Evolutionary conservation across 2,329 filamentous ascomycete species (phyloP).

Genomic region (Verticillium nubilum): DNA sequence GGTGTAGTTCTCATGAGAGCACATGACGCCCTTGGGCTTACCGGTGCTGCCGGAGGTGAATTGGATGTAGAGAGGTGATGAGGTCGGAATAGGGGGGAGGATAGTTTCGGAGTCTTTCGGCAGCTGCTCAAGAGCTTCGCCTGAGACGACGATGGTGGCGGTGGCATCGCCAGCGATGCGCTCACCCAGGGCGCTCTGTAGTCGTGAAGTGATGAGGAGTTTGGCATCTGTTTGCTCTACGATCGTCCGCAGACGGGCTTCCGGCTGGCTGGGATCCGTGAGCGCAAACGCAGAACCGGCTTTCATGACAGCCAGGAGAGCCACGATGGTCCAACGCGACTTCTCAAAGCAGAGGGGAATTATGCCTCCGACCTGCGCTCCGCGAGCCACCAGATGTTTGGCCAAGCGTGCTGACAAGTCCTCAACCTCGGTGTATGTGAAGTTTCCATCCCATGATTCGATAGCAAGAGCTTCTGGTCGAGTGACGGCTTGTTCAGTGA

Average conservation of each 20-base stretch:
- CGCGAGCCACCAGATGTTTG: constrained; percentile 27
- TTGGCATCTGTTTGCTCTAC: constrained; percentile 35
- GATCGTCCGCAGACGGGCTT: constrained; percentile 37
- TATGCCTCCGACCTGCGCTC: constrained; percentile 30
- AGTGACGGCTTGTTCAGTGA: constrained; percentile 29
- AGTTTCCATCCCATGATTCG: constrained; percentile 43
- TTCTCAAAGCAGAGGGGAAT: constrained; percentile 49
- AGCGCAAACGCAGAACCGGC: constrained; percentile 41
- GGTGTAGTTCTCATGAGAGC: constrained; percentile 41
- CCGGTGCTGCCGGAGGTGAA: constrained; percentile 63
- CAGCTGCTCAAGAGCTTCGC: constrained; percentile 1
- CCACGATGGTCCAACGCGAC: constrained; percentile 38
- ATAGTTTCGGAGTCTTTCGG: constrained; percentile 6
- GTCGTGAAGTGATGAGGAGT: constrained; percentile 32
- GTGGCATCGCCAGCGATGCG: constrained; percentile 28
- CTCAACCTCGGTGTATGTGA: constrained; percentile 41
- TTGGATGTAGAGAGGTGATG: constrained; percentile 47
- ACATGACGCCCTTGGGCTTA: constrained; percentile 56
- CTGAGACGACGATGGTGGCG: constrained; percentile 22
- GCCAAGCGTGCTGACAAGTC: constrained; percentile 35
- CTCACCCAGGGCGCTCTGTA: constrained; percentile 29
- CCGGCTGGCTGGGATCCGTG: constrained; percentile 40
- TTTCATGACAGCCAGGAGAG: constrained; percentile 42
- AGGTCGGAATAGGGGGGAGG: constrained; percentile 34
- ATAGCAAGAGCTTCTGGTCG: constrained; percentile 36